Evolutionary conservation across 2,329 filamentous ascomycete species (phyloP), one percentile per base, ranked within the genome.

Genomic region (Ophidiomyces ophidiicola): DNA sequence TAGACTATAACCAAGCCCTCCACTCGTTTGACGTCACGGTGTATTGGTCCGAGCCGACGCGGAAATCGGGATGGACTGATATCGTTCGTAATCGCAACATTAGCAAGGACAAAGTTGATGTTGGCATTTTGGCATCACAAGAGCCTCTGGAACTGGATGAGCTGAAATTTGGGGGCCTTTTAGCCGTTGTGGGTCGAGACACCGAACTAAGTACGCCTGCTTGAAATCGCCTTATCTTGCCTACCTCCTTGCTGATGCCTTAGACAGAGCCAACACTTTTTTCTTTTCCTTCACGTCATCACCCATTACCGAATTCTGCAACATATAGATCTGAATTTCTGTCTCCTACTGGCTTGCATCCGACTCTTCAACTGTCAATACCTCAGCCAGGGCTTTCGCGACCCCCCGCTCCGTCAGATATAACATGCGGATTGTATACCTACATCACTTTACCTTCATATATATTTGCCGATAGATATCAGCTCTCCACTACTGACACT

Each of bases 381-480:
- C 69, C 71, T 32, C 64, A 67, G 3, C 48, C 57, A 11, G 63
- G 62, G 17, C 55, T 66, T 15, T 61, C 72, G 11, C 71, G 71
- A 0, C 61, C 67, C 50, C 56, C 70, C 36, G 6, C 51, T 54
- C 58, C 61, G 0, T 42, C 50, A 1, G 69, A 71, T 30, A 63
- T 68, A n/a, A 62, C 66, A 20, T 94, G 88, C 59, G 71, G 72
- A 11, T 67, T 87, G 1, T 78, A 94, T 60, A 73, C 82, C 7
- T 84, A 93, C 59, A 63, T 94, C 18, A 92, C 84, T 0, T 72
- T 94, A 2, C 87, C 88, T 1, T 82, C 79, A 18, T 63, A 70
- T 34, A 69, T 94, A 45, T 94, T 96, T 60, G 75, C 82, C 26
- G 88, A 96, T 64, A 78, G 79, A 53, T 92, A 94, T 61, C 85